A percentile compares a stretch with the other conserved stretches of the same genome.
Evolutionary conservation across 352 stramenopile genomes (phyloP).

Genomic region (Pythium myriotylum): DNA sequence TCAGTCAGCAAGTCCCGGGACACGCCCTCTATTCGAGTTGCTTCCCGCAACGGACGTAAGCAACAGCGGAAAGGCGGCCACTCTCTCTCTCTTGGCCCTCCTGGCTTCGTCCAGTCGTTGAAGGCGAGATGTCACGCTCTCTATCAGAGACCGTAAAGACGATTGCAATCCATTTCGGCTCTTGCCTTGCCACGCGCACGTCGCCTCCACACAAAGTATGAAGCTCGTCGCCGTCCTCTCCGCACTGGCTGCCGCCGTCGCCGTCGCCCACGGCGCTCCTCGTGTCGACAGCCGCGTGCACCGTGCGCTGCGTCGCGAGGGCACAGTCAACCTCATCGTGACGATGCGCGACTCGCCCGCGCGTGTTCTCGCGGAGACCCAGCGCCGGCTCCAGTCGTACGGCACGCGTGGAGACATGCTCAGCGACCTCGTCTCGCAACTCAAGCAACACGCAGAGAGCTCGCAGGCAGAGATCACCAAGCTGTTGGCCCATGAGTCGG

Average conservation of each 20-base stretch:
- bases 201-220: no score
- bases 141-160: no score
- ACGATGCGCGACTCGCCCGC: slow-evolving; percentile 19
- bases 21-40: no score
- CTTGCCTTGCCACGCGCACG: no score
- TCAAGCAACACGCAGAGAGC: slow-evolving; percentile 16
- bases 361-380: slow-evolving; percentile 2
- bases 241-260: background rate
- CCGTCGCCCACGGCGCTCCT: background rate
- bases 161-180: no score
- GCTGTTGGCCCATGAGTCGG: slow-evolving; percentile 6
- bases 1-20: no score
- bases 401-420: slow-evolving; percentile 11
- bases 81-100: no score
- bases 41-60: no score
- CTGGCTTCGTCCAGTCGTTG: no score
- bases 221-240: slow-evolving; percentile 1
- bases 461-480: slow-evolving; percentile 15
- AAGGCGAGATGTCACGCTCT: no score
- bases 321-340: slow-evolving; percentile 27
- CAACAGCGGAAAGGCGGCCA: no score
- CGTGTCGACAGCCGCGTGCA: slow-evolving; percentile 3
- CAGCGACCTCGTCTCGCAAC: slow-evolving; percentile 7
- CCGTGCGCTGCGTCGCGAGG: slow-evolving; percentile 7
- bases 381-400: background rate